These are phyloP conservation scores for Claviceps fusiformis DNA, from an alignment of 2,329 filamentous ascomycete genomes.

Conservation along the genomic window DNA sequence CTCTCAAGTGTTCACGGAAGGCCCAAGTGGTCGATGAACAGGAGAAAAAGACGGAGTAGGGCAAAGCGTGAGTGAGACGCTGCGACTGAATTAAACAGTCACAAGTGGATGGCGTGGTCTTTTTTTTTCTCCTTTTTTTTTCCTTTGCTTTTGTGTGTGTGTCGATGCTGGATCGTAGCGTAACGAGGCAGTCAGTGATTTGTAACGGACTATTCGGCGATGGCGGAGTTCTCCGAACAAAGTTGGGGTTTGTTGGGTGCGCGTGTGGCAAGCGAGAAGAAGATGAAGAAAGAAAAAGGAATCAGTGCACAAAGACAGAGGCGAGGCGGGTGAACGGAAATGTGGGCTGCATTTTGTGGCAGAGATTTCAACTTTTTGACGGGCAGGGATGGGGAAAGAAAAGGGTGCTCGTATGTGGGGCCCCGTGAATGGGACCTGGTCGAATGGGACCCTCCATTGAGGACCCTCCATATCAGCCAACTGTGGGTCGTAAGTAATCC, in stretches of 20 bases:
- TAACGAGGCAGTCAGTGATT: background rate
- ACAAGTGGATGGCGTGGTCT: background rate
- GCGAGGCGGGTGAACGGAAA: background rate
- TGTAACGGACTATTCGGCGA: background rate
- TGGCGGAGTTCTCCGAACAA: slow-evolving; percentile 3
- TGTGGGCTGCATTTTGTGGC: slow-evolving; percentile 9
- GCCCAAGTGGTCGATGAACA: background rate
- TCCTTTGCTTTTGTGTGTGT: background rate
- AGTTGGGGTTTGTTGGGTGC: slow-evolving; percentile 1
- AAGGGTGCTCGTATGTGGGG: background rate
- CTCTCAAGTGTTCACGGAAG: background rate
- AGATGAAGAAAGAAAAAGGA: slow-evolving; percentile 5
- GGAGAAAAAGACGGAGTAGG: background rate
- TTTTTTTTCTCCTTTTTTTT: background rate
- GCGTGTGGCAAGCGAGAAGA: background rate
- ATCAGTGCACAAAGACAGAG: slow-evolving; percentile 5
- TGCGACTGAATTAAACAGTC: slow-evolving; percentile 10
- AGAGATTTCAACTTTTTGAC: slow-evolving; percentile 5
- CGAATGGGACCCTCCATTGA: background rate
- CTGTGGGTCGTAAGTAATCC: background rate
- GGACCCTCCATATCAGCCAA: no score
- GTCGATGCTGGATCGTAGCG: background rate
- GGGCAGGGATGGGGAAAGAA: background rate
- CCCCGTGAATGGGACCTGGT: background rate
- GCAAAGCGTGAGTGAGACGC: slow-evolving; percentile 3